Conservation (phyloP, 352 stramenopile genomes). For the Pythium rhizo-oryzae region DNA sequence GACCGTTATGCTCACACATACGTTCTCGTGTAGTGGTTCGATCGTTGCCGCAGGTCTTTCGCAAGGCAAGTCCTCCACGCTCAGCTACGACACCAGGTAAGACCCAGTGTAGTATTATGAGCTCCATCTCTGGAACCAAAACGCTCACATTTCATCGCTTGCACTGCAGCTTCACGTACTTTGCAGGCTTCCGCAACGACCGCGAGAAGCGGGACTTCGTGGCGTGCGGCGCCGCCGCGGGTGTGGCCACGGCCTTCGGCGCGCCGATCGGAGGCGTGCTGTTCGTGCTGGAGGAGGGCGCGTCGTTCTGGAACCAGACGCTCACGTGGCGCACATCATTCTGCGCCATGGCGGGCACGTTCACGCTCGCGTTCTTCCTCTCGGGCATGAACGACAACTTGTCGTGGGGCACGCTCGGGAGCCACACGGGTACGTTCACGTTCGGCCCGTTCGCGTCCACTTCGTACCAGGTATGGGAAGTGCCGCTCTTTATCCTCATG, state of each 20-base stretch:
- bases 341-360: slow-evolving; percentile 88
- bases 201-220: slow-evolving; percentile 90
- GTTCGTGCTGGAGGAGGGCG: slow-evolving; percentile 84
- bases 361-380: slow-evolving; percentile 80
- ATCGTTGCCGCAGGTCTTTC: slow-evolving; percentile 79
- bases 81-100: slow-evolving; percentile 75
- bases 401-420: slow-evolving; percentile 74
- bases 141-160: background rate
- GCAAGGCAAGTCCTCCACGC: slow-evolving; percentile 73
- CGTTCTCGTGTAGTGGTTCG: slow-evolving; percentile 43
- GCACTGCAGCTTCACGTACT: slow-evolving; percentile 69
- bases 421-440: slow-evolving; percentile 72
- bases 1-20: background rate
- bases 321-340: slow-evolving; percentile 88
- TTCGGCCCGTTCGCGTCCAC: slow-evolving; percentile 72
- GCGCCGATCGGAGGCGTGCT: slow-evolving; percentile 89
- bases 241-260: slow-evolving; percentile 90
- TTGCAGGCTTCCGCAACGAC: slow-evolving; percentile 90
- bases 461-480: slow-evolving; percentile 85
- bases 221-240: slow-evolving; percentile 82
- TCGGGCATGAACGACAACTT: slow-evolving; percentile 78
- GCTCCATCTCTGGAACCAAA: background rate
- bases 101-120: background rate
- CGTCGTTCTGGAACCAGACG: slow-evolving; percentile 86
- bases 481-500: slow-evolving; percentile 89